Percentiles rank a stretch among this genome's conserved stretches.
phyloP scores from a whole-genome alignment of 805 yeast genomes.

The Schizosaccharomyces osmophilus region DNA sequence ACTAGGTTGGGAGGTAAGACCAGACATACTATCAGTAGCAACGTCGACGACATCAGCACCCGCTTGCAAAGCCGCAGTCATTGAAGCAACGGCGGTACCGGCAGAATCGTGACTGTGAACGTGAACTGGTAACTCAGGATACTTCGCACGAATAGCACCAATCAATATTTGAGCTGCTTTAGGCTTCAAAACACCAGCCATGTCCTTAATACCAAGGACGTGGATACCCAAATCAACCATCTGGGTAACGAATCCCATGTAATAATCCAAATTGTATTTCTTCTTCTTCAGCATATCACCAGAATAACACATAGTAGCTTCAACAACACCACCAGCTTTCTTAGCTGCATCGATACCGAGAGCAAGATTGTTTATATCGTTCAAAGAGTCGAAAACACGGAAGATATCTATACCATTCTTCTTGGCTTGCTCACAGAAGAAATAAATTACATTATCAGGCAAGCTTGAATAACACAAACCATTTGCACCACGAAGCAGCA shows the following conservation, averaged over 20 bases:
- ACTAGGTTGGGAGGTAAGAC: constrained; percentile 95
- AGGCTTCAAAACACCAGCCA: constrained; percentile 98
- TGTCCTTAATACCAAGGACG: constrained; percentile 89
- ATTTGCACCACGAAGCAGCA: constrained; percentile 96
- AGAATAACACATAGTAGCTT: constrained; percentile 93
- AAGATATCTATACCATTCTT: constrained; percentile 90
- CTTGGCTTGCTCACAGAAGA: constrained; percentile 83
- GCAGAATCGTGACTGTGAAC: constrained; percentile 99
- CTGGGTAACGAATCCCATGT: constrained; percentile 53
- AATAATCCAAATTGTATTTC: constrained; percentile 85
- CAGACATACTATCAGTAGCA: constrained; percentile 92
- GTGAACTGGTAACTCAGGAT: constrained; percentile 88
- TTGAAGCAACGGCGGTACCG: constrained; percentile 95
- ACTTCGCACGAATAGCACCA: constrained; percentile 55
- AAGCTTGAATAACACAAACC: constrained; percentile 95
- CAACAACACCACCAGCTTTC: constrained; percentile 97
- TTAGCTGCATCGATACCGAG: constrained; percentile 96
- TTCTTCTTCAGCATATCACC: constrained; percentile 96
- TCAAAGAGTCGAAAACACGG: constrained; percentile 92
- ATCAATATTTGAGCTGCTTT: constrained; percentile 67
- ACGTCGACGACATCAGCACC: constrained; percentile 98
- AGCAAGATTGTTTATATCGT: constrained; percentile 84
- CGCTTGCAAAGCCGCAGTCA: constrained; percentile 79
- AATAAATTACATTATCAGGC: constrained; percentile 97
- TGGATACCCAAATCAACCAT: constrained; percentile 90